Evolutionary conservation across 495 filamentous ascomycete species (phyloP), one percentile per base, ranked within the genome.

Genomic region (Cairneyella variabilis): DNA sequence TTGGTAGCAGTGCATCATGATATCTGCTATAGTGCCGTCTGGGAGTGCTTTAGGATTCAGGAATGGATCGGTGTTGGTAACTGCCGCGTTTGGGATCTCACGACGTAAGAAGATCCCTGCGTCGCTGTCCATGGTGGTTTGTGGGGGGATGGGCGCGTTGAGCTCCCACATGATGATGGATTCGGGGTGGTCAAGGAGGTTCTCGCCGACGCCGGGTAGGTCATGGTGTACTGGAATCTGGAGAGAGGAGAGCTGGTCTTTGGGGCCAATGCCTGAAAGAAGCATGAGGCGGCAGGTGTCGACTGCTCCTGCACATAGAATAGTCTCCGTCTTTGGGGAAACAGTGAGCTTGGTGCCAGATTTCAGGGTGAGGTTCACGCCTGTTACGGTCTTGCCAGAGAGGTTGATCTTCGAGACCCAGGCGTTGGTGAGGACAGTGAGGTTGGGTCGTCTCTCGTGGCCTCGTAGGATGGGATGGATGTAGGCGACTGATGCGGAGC

Each of bases 1-100:
- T 67, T 93, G 89, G 69, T 91, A 91, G 75, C 88, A 91, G 70
- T 93, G 89, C 87, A 91, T 90, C 88, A 91, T 91, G 50, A 93
- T 68, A 61, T 93, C 88, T 51, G 84, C 83, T 32, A 83, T 80
- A 38, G 83, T 78, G 56, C 83, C 83, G 57, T 89, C 86, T 9
- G 72, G 70, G 12, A 72, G 45, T 3, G 59, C 66, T 23, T 64
- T 52, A 21, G 60, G 60, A 25, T 63, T 63, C 14, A 60, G 40
- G 22, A 23, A 42, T 3, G 53, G 49, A 45, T 63, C 60, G 11
- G 14, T 40, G 61, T 55, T 48, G 25, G 63, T 63, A 10, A 78
- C 79, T 9, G 80, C 80, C 9, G 85, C 83, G 47, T 85, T 80
- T 22, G 77, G 73, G 18, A 69, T 59, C 61, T 90, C 80, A 10